Conservation (phyloP, 2,329 filamentous ascomycete genomes). For the Colletotrichum gigasporum region DNA sequence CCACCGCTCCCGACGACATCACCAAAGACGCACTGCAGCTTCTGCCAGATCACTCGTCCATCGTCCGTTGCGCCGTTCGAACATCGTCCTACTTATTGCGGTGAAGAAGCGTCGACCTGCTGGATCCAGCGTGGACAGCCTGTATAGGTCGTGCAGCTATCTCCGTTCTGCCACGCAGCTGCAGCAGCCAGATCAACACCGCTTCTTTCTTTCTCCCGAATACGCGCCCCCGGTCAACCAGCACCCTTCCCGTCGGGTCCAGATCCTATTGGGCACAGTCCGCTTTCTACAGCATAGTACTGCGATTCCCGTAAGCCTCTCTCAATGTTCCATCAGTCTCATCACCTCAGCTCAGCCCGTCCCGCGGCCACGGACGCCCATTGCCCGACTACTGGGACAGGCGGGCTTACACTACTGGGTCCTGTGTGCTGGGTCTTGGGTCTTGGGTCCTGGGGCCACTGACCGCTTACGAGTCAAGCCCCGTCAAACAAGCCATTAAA, state of each 20-base stretch:
- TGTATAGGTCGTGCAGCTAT: not conserved
- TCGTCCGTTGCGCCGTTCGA: not conserved
- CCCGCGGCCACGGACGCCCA: constrained; percentile 11
- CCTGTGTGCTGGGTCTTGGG: no score
- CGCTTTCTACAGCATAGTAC: not conserved
- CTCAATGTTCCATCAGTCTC: not conserved
- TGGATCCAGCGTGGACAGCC: not conserved
- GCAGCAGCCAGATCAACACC: constrained; percentile 2
- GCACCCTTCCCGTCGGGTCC: not conserved
- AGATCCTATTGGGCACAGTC: not conserved
- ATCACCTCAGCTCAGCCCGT: constrained; percentile 21
- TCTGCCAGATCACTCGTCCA: not conserved
- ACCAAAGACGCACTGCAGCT: not conserved
- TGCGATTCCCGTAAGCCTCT: constrained; percentile 12
- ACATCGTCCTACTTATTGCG: not conserved
- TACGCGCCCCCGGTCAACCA: not conserved
- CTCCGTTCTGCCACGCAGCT: not conserved
- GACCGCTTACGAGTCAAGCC: constrained; percentile 18
- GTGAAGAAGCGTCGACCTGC: not conserved
- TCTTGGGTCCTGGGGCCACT: constrained; percentile 14
- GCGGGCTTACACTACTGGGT: no score
- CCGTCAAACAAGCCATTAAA: constrained; percentile 11
- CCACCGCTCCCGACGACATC: not conserved
- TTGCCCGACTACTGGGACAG: no score
- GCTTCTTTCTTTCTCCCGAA: not conserved